A percentile compares a stretch with the other conserved stretches of the same genome.
phyloP scores from a whole-genome alignment of 177 flowering plant species.

The Tripterygium wilfordii region DNA sequence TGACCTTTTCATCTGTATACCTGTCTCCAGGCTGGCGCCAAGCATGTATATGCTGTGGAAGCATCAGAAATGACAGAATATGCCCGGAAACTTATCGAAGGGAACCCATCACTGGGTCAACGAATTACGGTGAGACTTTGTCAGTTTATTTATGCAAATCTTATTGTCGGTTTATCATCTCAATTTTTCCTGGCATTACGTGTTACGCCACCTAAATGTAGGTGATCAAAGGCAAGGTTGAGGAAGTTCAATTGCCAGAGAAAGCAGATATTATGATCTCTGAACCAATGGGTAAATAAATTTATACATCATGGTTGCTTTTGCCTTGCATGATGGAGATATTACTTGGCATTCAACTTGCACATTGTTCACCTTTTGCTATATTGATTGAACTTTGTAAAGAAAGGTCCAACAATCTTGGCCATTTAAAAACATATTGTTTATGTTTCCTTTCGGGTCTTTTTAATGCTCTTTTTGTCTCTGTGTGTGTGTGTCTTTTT shows the following conservation, averaged over 20 bases:
- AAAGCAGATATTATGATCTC: slow-evolving; percentile 97
- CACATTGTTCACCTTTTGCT: neutral
- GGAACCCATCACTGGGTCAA: slow-evolving; percentile 69
- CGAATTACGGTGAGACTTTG: slow-evolving; percentile 63
- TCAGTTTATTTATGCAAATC: neutral
- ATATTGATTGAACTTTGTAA: too few species aligned
- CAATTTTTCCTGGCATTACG: neutral
- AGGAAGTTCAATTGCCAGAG: slow-evolving; percentile 94
- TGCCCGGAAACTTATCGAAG: slow-evolving; percentile 84
- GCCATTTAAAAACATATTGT: too few species aligned
- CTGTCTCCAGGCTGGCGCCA: slow-evolving; percentile 82
- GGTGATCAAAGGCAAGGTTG: slow-evolving; percentile 94
- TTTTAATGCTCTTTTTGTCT: too few species aligned
- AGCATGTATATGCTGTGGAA: slow-evolving; percentile 99
- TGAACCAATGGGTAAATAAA: slow-evolving; percentile 99
- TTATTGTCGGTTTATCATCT: neutral
- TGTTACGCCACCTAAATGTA: slow-evolving; percentile 16
- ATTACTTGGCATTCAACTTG: neutral
- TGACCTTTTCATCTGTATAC: slow-evolving; percentile 3
- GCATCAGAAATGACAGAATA: slow-evolving; percentile 99
- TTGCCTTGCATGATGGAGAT: neutral
- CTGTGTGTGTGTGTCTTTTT: too few species aligned
- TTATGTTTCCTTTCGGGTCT: too few species aligned
- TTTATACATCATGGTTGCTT: neutral
- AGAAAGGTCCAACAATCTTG: too few species aligned